Base-by-base conservation (phyloP, 345 rosid species). In the Durio zibethinus region DNA sequence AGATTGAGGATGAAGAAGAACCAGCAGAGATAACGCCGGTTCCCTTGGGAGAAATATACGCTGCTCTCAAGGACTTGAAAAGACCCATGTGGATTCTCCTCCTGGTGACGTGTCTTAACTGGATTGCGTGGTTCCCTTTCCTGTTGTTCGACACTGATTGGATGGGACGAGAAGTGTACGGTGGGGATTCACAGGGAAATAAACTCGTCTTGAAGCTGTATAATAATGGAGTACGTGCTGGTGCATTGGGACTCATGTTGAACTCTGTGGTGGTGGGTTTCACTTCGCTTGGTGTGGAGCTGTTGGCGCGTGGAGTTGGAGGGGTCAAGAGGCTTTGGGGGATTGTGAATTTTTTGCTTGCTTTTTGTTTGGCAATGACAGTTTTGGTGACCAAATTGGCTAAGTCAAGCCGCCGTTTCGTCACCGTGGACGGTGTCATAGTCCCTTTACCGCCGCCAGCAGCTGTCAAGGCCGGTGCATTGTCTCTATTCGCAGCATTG, bases 91-190 rank as follows among this genome's bases (percentile, higher is more conserved):
- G 91, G 84, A 65, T 89, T 25, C 81, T 90, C 0, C 86, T 86
- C 0, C 3, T 83, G 48, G 93, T 89, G 71, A 91, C 93, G 27
- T 80, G 86, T 40, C 81, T 91, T 8, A 91, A 91, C 73, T 91
- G 95, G 95, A 35, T 91, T 57, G 95, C 87, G 0, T 91, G 94
- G 93, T 91, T 88, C 74, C 94, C 93, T 6, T 91, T 90, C 85
- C 54, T 89, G 77, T 77, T 89, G 48, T 89, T 84, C 80, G 92
- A 92, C 80, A 94, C 98, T 7, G 97, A 94, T 23, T 94, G 98
- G 98, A 88, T 91, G 93, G 98, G 98, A 23, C 82, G 92, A 31
- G 95, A 94, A 75, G 94, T 94, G 64, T 94, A 87, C 88, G 98
- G 98, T 1, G 98, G 98, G 1, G 64, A 79, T 76, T 80, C 93